These are phyloP conservation scores for Nitzschia inconspicua DNA, from an alignment of 108 stramenopile species.

Conservation along the genomic window DNA sequence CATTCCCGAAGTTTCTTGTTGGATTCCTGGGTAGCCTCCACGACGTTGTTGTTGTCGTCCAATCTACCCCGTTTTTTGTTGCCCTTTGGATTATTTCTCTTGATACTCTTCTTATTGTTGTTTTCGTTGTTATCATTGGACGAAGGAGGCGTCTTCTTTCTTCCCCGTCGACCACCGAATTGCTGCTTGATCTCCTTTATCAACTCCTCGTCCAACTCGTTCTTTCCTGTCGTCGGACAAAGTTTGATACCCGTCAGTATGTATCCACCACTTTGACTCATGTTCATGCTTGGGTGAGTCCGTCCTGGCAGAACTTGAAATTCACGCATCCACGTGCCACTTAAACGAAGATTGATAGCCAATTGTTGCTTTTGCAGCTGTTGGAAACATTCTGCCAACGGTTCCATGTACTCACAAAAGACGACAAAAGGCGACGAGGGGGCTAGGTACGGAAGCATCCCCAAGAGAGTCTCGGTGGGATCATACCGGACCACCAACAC, in stretches of 20 bases:
- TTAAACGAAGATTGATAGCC: conserved; percentile 82
- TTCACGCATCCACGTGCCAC: conserved; percentile 87
- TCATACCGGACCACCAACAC: conserved; percentile 74
- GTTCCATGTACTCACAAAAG: conserved; percentile 85
- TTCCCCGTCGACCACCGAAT: conserved; percentile 60
- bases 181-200: conserved; percentile 47
- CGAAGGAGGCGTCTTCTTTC: conserved; percentile 17
- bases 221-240: conserved; percentile 65
- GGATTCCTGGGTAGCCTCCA: too few species aligned
- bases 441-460: conserved; percentile 67
- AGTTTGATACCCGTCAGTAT: conserved; percentile 83
- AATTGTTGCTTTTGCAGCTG: conserved; percentile 65
- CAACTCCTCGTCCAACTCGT: conserved; percentile 66
- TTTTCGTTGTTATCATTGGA: not conserved
- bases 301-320: conserved; percentile 85
- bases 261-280: conserved; percentile 87
- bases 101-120: not conserved
- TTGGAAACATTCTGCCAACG: conserved; percentile 71
- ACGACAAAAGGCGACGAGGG: conserved; percentile 87
- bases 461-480: conserved; percentile 57
- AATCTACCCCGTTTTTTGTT: too few species aligned
- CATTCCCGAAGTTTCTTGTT: too few species aligned
- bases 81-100: too few species aligned
- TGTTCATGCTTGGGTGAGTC: conserved; percentile 91
- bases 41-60: too few species aligned